These are phyloP conservation scores for Nasturtium officinale DNA, from an alignment of 345 rosid genomes.

Conservation along the genomic window DNA sequence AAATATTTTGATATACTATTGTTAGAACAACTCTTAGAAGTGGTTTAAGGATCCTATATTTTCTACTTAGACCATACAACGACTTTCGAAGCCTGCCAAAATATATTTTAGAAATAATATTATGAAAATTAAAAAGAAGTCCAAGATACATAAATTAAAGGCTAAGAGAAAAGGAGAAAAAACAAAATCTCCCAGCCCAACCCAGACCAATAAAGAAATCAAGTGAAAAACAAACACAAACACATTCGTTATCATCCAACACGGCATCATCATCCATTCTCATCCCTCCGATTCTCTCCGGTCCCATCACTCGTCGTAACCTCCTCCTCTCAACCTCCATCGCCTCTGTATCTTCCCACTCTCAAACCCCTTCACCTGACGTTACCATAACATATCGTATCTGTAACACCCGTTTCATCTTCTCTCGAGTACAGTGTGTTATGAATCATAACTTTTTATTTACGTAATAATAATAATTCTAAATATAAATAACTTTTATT, in stretches of 20 bases:
- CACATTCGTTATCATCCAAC: conserved; percentile 3
- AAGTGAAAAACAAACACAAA: not conserved
- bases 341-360: conserved; percentile 45
- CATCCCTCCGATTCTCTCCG: conserved; percentile 34
- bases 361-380: conserved; percentile 47
- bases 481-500: no score
- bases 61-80: no score
- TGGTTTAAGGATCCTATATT: no score
- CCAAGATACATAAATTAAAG: not conserved
- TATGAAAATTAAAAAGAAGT: no score
- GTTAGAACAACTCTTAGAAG: no score
- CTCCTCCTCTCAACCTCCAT: conserved; percentile 51
- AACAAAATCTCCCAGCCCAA: not conserved
- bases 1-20: no score
- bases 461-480: no score
- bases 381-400: conserved; percentile 74
- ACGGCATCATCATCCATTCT: conserved; percentile 47
- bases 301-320: conserved; percentile 43
- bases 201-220: not conserved
- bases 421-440: no score
- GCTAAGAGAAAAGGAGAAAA: not conserved
- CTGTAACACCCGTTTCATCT: no score
- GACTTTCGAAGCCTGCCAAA: not conserved
- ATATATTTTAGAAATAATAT: no score
- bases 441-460: no score